Evolutionary conservation across 495 filamentous ascomycete species (phyloP), one percentile per base, ranked within the genome.

Genomic region (Schizothecium vesticola): DNA sequence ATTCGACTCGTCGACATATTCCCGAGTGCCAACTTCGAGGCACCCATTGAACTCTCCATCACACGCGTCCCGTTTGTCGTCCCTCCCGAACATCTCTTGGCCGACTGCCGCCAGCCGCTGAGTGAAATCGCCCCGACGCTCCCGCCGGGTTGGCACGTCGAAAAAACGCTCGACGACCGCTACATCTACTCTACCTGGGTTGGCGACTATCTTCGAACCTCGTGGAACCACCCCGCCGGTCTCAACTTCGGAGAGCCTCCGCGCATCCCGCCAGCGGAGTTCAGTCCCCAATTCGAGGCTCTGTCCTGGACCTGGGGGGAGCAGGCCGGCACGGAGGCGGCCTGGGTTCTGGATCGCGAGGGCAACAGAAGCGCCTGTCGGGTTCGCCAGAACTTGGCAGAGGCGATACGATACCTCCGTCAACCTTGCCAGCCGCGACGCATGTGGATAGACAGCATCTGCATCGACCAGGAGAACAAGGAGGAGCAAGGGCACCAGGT

Each of bases 401-500:
- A 22, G 3, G 56, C 56, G 0, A 59, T 59, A 59, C 21, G 56
- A 24, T n/a, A 59, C 13, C 21, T 25, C 24, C 56, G 56, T 25
- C 21, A 59, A 13, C 21, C 56, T 1, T 3, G 0, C 10, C 9
- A 24, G 56, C 8, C 56, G 1, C 21, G 56, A 7, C 22, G 56
- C 0, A 63, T 63, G 28, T 63, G 61, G 61, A 63, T 63, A 24
- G 61, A 63, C 33, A 63, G 33, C 61, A 63, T 63, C 21, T 63
- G 31, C 33, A 63, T 63, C 31, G 24, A 63, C 23, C 61, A 63
- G 12, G 21, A 16, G 13, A 31, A 63, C 29, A 21, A 3, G 3
- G 6, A 55, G 3, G 61, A 63, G 36, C 61, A 10, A 25, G 23
- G 31, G 8, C 12, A 31, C 0, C 59, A 29, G 31, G 59, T 61